Conservation (phyloP, 768 basidiomycete species). For the Termitomyces sp. region DNA sequence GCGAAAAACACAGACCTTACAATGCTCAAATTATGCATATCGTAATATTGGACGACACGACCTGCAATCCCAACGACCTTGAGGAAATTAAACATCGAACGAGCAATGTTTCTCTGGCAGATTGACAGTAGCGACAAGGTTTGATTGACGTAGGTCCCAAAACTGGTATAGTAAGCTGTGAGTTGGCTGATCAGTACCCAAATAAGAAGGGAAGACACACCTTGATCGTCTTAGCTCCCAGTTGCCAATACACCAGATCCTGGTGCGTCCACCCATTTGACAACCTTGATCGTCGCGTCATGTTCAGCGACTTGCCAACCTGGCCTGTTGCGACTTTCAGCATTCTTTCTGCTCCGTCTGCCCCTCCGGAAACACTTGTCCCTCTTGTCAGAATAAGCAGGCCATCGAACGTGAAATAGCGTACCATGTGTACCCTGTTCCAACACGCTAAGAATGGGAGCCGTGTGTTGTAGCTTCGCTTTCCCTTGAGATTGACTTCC, state of each 20-base stretch:
- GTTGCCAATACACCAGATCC: conserved; percentile 77
- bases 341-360: conserved; percentile 89
- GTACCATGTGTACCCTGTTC: conserved; percentile 60
- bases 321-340: conserved; percentile 84
- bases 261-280: conserved; percentile 74
- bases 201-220: conserved; percentile 33
- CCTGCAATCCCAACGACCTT: conserved; percentile 92
- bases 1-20: conserved; percentile 38
- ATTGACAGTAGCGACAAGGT: conserved; percentile 69
- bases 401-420: conserved; percentile 1
- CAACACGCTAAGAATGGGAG: conserved; percentile 86
- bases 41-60: conserved; percentile 83
- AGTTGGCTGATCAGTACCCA: neutral
- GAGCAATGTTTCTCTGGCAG: conserved; percentile 88
- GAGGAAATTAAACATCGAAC: conserved; percentile 71
- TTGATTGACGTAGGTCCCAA: conserved; percentile 80
- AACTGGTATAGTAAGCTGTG: conserved; percentile 44
- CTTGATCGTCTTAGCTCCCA: conserved; percentile 93
- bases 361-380: conserved; percentile 90
- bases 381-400: conserved; percentile 47
- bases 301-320: conserved; percentile 82
- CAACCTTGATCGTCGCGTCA: conserved; percentile 80
- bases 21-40: conserved; percentile 74
- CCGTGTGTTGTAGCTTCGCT: conserved; percentile 86
- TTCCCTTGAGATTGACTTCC: conserved; percentile 80